These are phyloP conservation scores for Auricularia sp. DNA, from an alignment of 768 basidiomycete genomes.

Conservation along the genomic window DNA sequence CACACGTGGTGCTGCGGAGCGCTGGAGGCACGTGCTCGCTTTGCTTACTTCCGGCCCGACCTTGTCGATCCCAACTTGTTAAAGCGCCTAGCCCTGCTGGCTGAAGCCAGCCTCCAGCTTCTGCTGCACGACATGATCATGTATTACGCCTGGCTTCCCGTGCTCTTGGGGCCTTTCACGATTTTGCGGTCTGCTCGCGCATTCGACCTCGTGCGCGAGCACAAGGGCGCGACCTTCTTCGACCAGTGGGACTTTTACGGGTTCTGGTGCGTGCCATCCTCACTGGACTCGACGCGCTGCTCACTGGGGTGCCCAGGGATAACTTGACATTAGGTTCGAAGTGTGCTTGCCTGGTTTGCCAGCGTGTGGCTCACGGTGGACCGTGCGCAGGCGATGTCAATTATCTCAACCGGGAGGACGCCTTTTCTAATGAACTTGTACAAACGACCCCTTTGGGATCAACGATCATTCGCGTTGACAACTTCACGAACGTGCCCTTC, in stretches of 20 bases:
- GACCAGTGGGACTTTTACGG: conserved; percentile 47
- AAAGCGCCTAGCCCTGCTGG: no score
- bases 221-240: conserved; percentile 43
- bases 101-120: no score
- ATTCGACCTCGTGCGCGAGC: conserved; percentile 32
- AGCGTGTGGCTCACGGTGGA: not conserved
- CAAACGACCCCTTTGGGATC: conserved; percentile 52
- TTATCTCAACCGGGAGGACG: conserved; percentile 41
- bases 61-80: no score
- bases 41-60: no score
- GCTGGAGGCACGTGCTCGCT: no score
- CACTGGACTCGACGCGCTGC: conserved; percentile 7
- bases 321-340: not conserved
- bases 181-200: not conserved
- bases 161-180: no score
- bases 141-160: no score
- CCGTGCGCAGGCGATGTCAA: conserved; percentile 46
- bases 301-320: not conserved
- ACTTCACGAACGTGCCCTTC: conserved; percentile 41
- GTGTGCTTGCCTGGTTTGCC: not conserved
- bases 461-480: conserved; percentile 68
- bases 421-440: conserved; percentile 39
- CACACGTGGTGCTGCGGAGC: no score
- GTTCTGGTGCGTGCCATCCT: conserved; percentile 36
- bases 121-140: no score